Conservation (phyloP, 2,329 filamentous ascomycete genomes). For the Verticillium isaacii region DNA sequence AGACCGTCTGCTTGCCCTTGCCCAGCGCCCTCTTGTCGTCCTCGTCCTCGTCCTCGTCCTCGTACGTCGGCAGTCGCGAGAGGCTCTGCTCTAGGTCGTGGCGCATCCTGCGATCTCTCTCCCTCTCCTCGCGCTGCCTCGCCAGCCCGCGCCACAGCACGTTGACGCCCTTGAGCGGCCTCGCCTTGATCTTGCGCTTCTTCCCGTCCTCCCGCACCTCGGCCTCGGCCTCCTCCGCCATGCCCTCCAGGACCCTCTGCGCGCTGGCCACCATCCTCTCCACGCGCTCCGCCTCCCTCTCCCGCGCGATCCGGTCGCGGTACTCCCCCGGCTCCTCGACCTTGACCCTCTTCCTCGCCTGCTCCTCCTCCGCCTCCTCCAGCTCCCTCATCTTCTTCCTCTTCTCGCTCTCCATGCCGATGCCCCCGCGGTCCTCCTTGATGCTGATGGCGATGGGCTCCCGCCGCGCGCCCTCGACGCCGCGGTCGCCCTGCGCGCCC, state of each 20-base stretch:
- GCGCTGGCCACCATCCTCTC: conserved; percentile 71
- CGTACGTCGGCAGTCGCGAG: conserved; percentile 58
- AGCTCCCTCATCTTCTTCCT: conserved; percentile 71
- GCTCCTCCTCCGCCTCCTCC: conserved; percentile 41
- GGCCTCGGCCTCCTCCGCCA: conserved; percentile 52
- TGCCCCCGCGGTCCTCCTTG: conserved; percentile 76
- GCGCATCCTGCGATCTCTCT: conserved; percentile 61
- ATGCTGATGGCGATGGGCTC: conserved; percentile 74
- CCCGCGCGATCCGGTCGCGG: conserved; percentile 63
- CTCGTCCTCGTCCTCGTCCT: conserved; percentile 61
- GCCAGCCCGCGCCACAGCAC: conserved; percentile 77
- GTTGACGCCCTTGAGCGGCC: conserved; percentile 63
- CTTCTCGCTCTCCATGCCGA: conserved; percentile 77
- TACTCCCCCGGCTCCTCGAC: conserved; percentile 63
- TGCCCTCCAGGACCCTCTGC: conserved; percentile 75
- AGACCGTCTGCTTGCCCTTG: conserved; percentile 41
- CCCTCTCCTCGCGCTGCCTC: conserved; percentile 62
- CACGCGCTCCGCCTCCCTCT: conserved; percentile 62
- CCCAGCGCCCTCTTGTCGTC: conserved; percentile 69
- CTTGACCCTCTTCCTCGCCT: conserved; percentile 55
- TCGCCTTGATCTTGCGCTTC: conserved; percentile 26
- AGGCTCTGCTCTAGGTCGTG: conserved; percentile 63
- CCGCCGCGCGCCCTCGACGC: conserved; percentile 24
- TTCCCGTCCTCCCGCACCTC: conserved; percentile 16
- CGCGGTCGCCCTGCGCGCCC: conserved; percentile 50